Percentiles rank a stretch among this genome's conserved stretches.
phyloP scores from a whole-genome alignment of 805 yeast genomes.

The Saturnispora sanitii region DNA sequence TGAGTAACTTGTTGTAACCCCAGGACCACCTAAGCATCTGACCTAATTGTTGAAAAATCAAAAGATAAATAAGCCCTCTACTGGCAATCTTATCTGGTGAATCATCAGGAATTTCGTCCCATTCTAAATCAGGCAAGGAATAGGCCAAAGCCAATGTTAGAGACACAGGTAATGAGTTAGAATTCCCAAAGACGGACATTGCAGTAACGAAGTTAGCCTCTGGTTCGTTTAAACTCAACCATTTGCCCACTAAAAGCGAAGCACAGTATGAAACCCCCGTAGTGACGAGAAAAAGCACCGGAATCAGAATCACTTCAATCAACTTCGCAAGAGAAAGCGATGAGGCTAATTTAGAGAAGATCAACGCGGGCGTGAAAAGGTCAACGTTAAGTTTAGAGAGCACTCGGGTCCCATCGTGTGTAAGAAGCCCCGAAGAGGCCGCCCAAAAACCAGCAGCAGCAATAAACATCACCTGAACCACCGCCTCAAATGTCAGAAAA shows the following conservation, averaged over 20 bases:
- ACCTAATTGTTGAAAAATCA: slow-evolving; percentile 75
- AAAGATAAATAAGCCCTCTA: slow-evolving; percentile 63
- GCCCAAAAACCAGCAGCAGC: slow-evolving; percentile 82
- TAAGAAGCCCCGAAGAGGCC: slow-evolving; percentile 62
- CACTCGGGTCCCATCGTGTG: slow-evolving; percentile 64
- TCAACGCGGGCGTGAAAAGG: slow-evolving; percentile 89
- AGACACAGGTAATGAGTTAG: slow-evolving; percentile 90
- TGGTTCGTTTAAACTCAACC: slow-evolving; percentile 52
- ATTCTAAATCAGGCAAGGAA: slow-evolving; percentile 62
- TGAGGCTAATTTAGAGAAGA: slow-evolving; percentile 68
- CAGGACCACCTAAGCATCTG: slow-evolving; percentile 80
- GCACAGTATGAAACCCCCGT: slow-evolving; percentile 65
- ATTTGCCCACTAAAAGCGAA: slow-evolving; percentile 44
- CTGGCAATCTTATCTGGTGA: slow-evolving; percentile 62
- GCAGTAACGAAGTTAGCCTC: slow-evolving; percentile 91
- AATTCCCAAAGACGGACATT: slow-evolving; percentile 94
- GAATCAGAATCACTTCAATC: slow-evolving; percentile 73
- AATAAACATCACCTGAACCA: slow-evolving; percentile 78
- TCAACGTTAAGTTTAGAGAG: slow-evolving; percentile 77
- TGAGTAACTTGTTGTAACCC: slow-evolving; percentile 68
- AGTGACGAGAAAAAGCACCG: slow-evolving; percentile 73
- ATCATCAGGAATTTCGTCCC: slow-evolving; percentile 67
- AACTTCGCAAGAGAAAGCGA: slow-evolving; percentile 66
- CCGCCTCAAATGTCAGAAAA: slow-evolving; percentile 82
- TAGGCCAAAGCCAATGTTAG: slow-evolving; percentile 70